Evolutionary conservation across 176 grass and related monocot species (phyloP), one percentile per base, ranked within the genome.

Genomic region (Chloris gayana): DNA sequence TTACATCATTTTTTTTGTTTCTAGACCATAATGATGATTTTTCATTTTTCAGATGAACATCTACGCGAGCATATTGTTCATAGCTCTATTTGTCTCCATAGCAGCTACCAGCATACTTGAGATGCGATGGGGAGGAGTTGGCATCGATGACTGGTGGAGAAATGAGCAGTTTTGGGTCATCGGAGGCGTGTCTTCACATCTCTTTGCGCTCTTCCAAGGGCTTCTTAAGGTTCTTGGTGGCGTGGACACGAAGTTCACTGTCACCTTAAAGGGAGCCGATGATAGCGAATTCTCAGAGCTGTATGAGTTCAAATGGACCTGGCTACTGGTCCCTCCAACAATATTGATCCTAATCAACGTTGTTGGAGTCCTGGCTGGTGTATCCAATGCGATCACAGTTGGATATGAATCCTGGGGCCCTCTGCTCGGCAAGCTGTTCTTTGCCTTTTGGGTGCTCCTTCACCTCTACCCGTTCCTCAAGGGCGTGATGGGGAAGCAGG

Each of bases 61-160:
- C 77, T 80, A 80, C 56, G 51, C 77, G 17, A 80, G 77, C 64
- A 69, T 80, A 80, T 57, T 80, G 77, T 80, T 80, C 64, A 80
- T 80, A 56, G 77, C 77, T 69, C 77, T 80, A 22, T 80, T 80
- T 57, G 64, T 80, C 77, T 80, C 77, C 47, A 80, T 80, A 80
- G 77, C 77, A 30, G 77, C 64, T 80, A 80, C 77, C 47, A 80
- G 77, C 77, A 69, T 80, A 47, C 77, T 80, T 56, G 77, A 80
- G 64, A 80, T 80, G 77, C 77, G 39, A 18, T 80, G 77, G 77
- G 77, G 77, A 57, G 77, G 64, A 69, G 77, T 80, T 53, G 11
- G 64, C 35, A 57, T 80, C 24, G 49, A 80, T 42, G 77, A 80
- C 27, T 80, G 77, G 77, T 80, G 77, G 77, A 80, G 77, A 80